These are phyloP conservation scores for Oenanthe javanica DNA, from an alignment of 140 eudicot genomes.

Conservation along the genomic window DNA sequence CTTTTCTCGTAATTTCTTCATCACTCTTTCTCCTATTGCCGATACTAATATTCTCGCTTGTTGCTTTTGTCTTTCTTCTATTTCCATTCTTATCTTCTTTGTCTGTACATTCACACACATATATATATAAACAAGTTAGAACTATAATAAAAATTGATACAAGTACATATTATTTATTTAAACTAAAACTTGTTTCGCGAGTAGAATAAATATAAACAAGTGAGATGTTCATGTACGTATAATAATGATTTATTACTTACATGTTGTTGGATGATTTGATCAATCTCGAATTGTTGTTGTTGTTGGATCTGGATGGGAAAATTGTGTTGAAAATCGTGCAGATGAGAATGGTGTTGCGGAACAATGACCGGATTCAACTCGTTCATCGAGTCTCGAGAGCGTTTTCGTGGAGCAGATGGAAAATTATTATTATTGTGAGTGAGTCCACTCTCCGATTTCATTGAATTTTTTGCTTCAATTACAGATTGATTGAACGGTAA, in stretches of 20 bases:
- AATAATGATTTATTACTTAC: slow-evolving; percentile 9
- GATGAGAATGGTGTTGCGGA: background rate
- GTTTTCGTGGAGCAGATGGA: slow-evolving; percentile 20
- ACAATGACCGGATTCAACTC: slow-evolving; percentile 5
- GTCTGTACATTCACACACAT: slow-evolving; percentile 14
- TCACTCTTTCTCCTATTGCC: slow-evolving; percentile 27
- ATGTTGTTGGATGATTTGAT: slow-evolving; percentile 29
- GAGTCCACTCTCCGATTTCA: slow-evolving; percentile 35
- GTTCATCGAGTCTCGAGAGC: slow-evolving; percentile 20
- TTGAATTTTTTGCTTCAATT: slow-evolving; percentile 19
- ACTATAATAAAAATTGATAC: too few species aligned
- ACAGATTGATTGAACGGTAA: slow-evolving; percentile 13
- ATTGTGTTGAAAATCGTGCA: background rate
- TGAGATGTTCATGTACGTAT: background rate
- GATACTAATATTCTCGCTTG: slow-evolving; percentile 24
- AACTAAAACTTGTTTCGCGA: background rate
- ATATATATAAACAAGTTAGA: background rate
- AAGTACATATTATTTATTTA: too few species aligned
- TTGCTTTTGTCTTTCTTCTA: slow-evolving; percentile 35
- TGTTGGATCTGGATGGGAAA: slow-evolving; percentile 8
- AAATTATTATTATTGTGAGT: slow-evolving; percentile 22
- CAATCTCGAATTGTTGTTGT: slow-evolving; percentile 15
- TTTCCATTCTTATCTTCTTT: slow-evolving; percentile 32
- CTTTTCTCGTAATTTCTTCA: slow-evolving; percentile 12
- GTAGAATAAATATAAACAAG: background rate